Base-by-base conservation (phyloP, 306 rosid genomes). In the Myrica gale region DNA sequence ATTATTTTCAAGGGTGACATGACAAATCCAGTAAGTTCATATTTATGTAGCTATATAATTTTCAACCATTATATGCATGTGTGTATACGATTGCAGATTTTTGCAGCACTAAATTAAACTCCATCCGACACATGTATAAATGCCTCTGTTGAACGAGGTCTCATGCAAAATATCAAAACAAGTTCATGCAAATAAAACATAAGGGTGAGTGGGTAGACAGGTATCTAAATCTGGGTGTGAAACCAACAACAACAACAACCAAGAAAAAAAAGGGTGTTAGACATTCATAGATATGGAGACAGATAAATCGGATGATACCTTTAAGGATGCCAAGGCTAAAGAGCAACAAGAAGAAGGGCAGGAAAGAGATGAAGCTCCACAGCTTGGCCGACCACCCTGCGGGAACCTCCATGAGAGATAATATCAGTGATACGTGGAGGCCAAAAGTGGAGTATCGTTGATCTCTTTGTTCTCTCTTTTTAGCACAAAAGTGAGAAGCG, bases 271-370 rank as follows among this genome's bases (percentile, higher is more conserved):
- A 15, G 20, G 19, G 15, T 11, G 6, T 55, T 54, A 45, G 26
- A 51, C 5, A 47, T 9, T 11, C 43, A 52, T 21, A 68, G 41
- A 2, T 6, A 47, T 32, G 77, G 7, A 15, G 3, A n/a, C 3
- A 15, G 2, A 3, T 4, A 68, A 73, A 39, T 46, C 72, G 62
- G 63, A 20, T 6, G 26, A 37, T 50, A 92, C 97, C 97, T 90
- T 92, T 92, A 73, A 89, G 80, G 73, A 87, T 52, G 79, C 89
- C 96, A 26, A 92, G 88, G 77, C 82, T 21, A 68, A 86, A 73
- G 68, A 92, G 93, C 83, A 82, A 75, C 72, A 87, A 75, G 89
- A 92, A 90, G 89, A 90, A 86, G 57, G 89, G 89, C 16, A 90
- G 75, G 83, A 92, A 88, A 55, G 88, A 84, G 82, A 90, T 4